Base-by-base conservation (phyloP, 129 eudicot species). In the Flaveria bidentis region DNA sequence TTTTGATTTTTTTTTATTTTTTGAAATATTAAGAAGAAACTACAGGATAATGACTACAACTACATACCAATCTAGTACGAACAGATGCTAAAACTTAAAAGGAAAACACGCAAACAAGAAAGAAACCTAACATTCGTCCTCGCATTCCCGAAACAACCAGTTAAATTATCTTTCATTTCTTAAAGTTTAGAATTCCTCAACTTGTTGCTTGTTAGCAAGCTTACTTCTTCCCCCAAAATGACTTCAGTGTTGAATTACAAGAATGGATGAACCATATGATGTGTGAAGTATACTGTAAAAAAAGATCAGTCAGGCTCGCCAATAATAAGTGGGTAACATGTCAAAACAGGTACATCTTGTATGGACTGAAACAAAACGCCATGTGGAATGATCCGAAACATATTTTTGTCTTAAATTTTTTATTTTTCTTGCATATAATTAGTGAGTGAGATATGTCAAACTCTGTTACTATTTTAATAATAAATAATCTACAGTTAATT, bases 31-130 rank as follows among this genome's bases (percentile, higher is more conserved):
- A 30, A 75, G 46, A 50, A 76, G 16, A 66, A 65, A 49, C 63
- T 67, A 52, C 25, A 33, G 66, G 50, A 68, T 51, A 66, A 49
- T 33, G 67, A 66, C 42, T 26, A 20, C 42, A 64, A 76, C 49
- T 75, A 28, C 71, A 45, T 60, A 13, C 47, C 14, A 18, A 76
- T 63, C 74, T 66, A 71, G 76, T 71, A 50, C 56, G 28, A 52
- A 56, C 71, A 64, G 80, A 50, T 60, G 41, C 41, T 60, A 60
- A 60, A 60, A 25, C n/a, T 26, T 23, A 12, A 60, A 26, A 60
- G 3, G 17, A 60, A 60, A 56, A 60, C 16, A 18, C 3, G 28
- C 13, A 12, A 60, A 60, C n/a, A 4, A 7, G 9, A 60, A 58
- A 58, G 36, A 58, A 23, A 9, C 36, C 65, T 22, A 53, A 53